phyloP scores from a whole-genome alignment of 345 rosid genomes.

The Sisymbrium irio region DNA sequence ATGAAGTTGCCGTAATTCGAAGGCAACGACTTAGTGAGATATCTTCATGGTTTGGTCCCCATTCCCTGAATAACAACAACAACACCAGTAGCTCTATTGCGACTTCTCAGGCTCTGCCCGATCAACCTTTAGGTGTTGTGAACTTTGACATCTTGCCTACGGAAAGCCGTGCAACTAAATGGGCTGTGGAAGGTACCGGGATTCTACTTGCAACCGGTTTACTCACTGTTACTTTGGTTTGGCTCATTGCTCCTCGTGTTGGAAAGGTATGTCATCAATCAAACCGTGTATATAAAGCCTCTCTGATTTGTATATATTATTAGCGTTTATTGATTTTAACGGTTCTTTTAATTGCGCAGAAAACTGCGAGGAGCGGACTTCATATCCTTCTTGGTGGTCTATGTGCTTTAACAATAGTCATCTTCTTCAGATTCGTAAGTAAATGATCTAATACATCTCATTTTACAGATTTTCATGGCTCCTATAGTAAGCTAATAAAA shows the following conservation, averaged over 20 bases:
- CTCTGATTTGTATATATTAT: not conserved
- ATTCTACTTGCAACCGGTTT: conserved; percentile 91
- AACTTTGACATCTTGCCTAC: conserved; percentile 47
- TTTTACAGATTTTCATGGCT: not conserved
- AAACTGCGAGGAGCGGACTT: conserved; percentile 89
- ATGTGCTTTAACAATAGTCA: conserved; percentile 82
- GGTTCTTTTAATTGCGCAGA: conserved; percentile 43
- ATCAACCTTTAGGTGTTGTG: conserved; percentile 54
- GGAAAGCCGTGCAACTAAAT: conserved; percentile 79
- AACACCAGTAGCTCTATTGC: conserved; percentile 42
- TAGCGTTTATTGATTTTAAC: not conserved
- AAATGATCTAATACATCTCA: not conserved
- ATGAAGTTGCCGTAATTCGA: conserved; percentile 72
- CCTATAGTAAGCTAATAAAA: not conserved
- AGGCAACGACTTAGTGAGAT: conserved; percentile 88
- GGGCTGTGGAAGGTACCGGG: conserved; percentile 97
- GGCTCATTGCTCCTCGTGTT: conserved; percentile 98
- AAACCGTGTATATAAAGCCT: not conserved
- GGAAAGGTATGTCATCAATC: conserved; percentile 62
- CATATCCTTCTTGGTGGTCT: conserved; percentile 89
- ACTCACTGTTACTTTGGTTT: conserved; percentile 85
- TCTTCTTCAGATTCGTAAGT: conserved; percentile 96
- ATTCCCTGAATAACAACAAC: conserved; percentile 21
- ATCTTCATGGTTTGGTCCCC: conserved; percentile 79
- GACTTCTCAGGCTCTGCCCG: conserved; percentile 59